phyloP scores from a whole-genome alignment of 225 moss, liverwort and hornwort species.

The Anthoceros angustus region DNA sequence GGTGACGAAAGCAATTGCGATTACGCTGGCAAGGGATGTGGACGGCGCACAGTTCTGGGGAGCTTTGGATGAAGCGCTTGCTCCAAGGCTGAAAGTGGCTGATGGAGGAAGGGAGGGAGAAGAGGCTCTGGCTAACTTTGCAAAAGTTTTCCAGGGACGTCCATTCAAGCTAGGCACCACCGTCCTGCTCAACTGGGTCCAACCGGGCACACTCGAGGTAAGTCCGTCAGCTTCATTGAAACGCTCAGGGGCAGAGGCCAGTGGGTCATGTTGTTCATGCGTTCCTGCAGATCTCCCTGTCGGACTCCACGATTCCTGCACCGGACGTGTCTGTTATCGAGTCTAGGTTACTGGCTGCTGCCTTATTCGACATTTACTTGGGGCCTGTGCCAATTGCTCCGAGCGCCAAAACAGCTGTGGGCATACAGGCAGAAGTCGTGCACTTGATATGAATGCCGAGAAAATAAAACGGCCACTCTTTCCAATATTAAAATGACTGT shows the following conservation, averaged over 20 bases:
- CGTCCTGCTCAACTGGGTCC: constrained; percentile 45
- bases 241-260: too few relatives aligned
- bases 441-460: background rate
- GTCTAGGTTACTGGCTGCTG: constrained; percentile 25
- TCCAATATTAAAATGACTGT: too few relatives aligned
- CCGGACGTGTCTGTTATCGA: constrained; percentile 29
- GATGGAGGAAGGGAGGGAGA: constrained; percentile 32
- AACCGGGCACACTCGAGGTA: constrained; percentile 38
- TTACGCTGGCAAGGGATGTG: constrained; percentile 58
- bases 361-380: constrained; percentile 48
- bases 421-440: constrained; percentile 2
- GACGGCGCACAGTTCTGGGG: constrained; percentile 66
- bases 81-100: constrained; percentile 37
- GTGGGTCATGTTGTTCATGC: too few relatives aligned
- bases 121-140: constrained; percentile 31
- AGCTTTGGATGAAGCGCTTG: constrained; percentile 47
- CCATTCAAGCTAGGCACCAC: constrained; percentile 31
- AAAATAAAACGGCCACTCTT: too few relatives aligned
- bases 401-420: constrained; percentile 28
- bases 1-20: constrained; percentile 42
- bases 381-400: constrained; percentile 43
- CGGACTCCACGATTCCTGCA: constrained; percentile 12
- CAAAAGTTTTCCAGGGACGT: constrained; percentile 30
- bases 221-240: too few relatives aligned
- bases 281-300: constrained; percentile 18